Percentiles rank a stretch among this genome's conserved stretches.
phyloP scores from a whole-genome alignment of 768 basidiomycete species.

The Calvatia gigantea region DNA sequence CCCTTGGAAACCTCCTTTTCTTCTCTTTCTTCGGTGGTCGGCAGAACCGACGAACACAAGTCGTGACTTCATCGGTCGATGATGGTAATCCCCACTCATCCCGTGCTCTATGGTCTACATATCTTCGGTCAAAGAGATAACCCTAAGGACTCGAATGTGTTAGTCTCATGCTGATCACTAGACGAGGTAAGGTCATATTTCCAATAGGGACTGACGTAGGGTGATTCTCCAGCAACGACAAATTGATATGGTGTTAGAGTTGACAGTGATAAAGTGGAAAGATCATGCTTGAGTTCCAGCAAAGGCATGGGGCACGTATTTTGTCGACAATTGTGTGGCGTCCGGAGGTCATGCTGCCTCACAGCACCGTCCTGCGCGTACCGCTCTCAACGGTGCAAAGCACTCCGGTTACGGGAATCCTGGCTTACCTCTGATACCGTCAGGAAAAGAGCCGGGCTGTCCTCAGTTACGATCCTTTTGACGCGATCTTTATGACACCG shows the following conservation, averaged over 20 bases:
- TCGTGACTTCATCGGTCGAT: slow-evolving; percentile 49
- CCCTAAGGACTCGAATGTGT: slow-evolving; percentile 39
- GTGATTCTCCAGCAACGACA: slow-evolving; percentile 79
- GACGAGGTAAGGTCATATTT: background rate
- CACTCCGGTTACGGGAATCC: background rate
- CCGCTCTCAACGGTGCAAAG: background rate
- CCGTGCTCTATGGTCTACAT: slow-evolving; percentile 54
- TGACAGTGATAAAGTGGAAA: slow-evolving; percentile 75
- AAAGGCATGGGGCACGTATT: slow-evolving; percentile 68
- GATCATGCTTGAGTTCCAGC: slow-evolving; percentile 56
- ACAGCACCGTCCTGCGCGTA: slow-evolving; percentile 75
- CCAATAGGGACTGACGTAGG: slow-evolving; percentile 50
- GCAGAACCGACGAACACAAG: slow-evolving; percentile 82
- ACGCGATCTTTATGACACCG: slow-evolving; percentile 71
- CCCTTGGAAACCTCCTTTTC: slow-evolving; percentile 31
- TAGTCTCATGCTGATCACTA: too few relatives aligned
- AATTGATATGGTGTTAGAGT: slow-evolving; percentile 80
- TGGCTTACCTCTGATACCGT: slow-evolving; percentile 73
- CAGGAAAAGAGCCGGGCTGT: slow-evolving; percentile 72
- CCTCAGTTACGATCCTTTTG: slow-evolving; percentile 78
- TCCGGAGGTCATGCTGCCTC: slow-evolving; percentile 82
- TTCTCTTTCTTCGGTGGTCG: slow-evolving; percentile 28
- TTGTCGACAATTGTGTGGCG: slow-evolving; percentile 57
- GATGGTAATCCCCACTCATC: slow-evolving; percentile 67
- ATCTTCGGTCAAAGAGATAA: slow-evolving; percentile 81